Conservation (phyloP, 768 basidiomycete genomes). For the Psilocybe sp. region DNA sequence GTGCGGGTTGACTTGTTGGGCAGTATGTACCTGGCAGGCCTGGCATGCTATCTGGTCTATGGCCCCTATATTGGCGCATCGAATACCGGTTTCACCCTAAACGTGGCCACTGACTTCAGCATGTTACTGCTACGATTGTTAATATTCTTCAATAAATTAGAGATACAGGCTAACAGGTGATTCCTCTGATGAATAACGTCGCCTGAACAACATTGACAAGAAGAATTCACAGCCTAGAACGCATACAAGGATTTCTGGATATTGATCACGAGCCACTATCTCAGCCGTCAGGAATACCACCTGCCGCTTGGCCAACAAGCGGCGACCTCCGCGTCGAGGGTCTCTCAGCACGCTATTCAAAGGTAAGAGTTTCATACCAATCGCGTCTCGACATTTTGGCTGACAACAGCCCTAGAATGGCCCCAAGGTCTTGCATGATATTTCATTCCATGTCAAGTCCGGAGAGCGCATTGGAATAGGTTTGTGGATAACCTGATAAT, state of each 20-base stretch:
- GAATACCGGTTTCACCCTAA: constrained; percentile 49
- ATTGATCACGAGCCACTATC: constrained; percentile 56
- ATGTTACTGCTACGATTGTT: neutral
- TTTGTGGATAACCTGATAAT: neutral
- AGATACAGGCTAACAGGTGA: neutral
- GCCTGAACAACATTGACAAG: too few species aligned
- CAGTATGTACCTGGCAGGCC: constrained; percentile 44
- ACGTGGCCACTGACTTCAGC: constrained; percentile 39
- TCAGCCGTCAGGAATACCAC: constrained; percentile 40
- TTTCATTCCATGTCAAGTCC: constrained; percentile 50
- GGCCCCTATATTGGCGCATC: constrained; percentile 35
- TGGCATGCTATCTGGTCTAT: constrained; percentile 54
- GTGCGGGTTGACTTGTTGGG: constrained; percentile 58
- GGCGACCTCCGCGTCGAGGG: constrained; percentile 53
- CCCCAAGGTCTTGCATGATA: constrained; percentile 42
- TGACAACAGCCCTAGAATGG: constrained; percentile 19
- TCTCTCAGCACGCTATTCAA: constrained; percentile 55
- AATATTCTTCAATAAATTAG: constrained; percentile 27
- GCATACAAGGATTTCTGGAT: constrained; percentile 60
- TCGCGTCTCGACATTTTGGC: too few species aligned
- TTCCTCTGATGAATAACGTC: too few species aligned
- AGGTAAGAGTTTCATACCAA: neutral
- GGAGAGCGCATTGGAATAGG: constrained; percentile 55
- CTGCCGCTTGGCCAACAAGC: constrained; percentile 65
- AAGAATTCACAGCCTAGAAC: constrained; percentile 44